phyloP scores from a whole-genome alignment of 1,139 yeast genomes.

The Yamadazyma sp. region DNA sequence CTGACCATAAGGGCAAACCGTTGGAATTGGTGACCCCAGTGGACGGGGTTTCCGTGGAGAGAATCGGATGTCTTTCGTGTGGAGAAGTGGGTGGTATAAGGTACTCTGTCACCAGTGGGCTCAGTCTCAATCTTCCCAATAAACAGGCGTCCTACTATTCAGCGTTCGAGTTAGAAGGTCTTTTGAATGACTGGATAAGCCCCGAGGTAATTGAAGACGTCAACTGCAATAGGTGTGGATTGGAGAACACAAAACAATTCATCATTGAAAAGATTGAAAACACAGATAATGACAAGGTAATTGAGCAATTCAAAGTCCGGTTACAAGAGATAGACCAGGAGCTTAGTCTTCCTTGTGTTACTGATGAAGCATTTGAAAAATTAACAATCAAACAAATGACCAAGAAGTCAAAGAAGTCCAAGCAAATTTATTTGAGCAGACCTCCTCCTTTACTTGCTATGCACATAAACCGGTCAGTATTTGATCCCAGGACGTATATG shows the following conservation, averaged over 20 bases:
- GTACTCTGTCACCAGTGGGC: slow-evolving; percentile 76
- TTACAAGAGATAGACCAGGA: slow-evolving; percentile 57
- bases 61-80: slow-evolving; percentile 86
- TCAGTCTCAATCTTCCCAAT: slow-evolving; percentile 66
- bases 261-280: slow-evolving; percentile 42
- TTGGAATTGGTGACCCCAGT: slow-evolving; percentile 77
- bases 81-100: slow-evolving; percentile 94
- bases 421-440: slow-evolving; percentile 74
- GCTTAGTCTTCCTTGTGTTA: slow-evolving; percentile 63
- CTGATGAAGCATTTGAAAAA: slow-evolving; percentile 74
- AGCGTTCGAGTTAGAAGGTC: slow-evolving; percentile 50
- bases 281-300: slow-evolving; percentile 37
- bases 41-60: slow-evolving; percentile 82
- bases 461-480: slow-evolving; percentile 89
- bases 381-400: slow-evolving; percentile 76
- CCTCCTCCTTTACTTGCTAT: slow-evolving; percentile 85
- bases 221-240: slow-evolving; percentile 88
- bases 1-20: slow-evolving; percentile 45
- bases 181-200: slow-evolving; percentile 69
- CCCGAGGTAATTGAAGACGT: slow-evolving; percentile 91
- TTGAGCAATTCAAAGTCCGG: slow-evolving; percentile 49
- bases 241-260: slow-evolving; percentile 58
- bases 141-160: slow-evolving; percentile 33
- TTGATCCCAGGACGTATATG: slow-evolving; percentile 82
- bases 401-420: slow-evolving; percentile 75